Percentiles rank a stretch among this genome's conserved stretches.
phyloP scores from a whole-genome alignment of 164 flowering plant genomes.

The Malania oleifera region DNA sequence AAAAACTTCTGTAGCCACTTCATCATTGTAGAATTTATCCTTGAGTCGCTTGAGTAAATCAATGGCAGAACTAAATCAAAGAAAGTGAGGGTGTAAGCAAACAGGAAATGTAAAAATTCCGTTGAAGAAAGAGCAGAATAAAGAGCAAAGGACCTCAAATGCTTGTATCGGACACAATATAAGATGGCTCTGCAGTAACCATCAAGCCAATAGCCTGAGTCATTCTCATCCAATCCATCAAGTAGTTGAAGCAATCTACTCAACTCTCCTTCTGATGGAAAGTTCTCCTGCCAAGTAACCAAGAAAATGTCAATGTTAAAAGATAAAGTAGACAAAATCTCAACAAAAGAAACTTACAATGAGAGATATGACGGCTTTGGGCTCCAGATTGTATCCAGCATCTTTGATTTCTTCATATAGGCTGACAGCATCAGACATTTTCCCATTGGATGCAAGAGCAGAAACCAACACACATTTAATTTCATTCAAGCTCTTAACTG shows the following conservation, averaged over 20 bases:
- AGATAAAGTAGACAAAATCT: background rate
- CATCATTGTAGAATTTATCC: constrained; percentile 34
- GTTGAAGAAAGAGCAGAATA: constrained; percentile 1
- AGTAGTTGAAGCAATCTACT: constrained; percentile 50
- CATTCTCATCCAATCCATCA: constrained; percentile 48
- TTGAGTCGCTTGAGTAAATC: constrained; percentile 62
- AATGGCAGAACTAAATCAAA: constrained; percentile 44
- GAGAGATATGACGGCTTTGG: constrained; percentile 57
- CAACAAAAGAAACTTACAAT: constrained; percentile 44
- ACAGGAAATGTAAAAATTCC: background rate
- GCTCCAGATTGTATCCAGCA: constrained; percentile 43
- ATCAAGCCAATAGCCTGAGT: constrained; percentile 53
- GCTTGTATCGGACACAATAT: constrained; percentile 47
- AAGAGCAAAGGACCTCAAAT: constrained; percentile 38
- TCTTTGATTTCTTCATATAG: constrained; percentile 62
- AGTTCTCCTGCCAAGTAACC: constrained; percentile 41
- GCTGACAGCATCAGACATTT: constrained; percentile 55
- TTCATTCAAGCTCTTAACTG: constrained; percentile 43
- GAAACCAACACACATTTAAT: constrained; percentile 61
- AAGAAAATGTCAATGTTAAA: background rate
- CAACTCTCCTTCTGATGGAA: constrained; percentile 46
- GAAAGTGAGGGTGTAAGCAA: constrained; percentile 11
- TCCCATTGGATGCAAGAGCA: constrained; percentile 67
- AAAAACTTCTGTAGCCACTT: constrained; percentile 28
- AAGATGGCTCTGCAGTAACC: constrained; percentile 55